Conservation (phyloP, 1,284 basidiomycete genomes). For the Puccinia sorghi region DNA sequence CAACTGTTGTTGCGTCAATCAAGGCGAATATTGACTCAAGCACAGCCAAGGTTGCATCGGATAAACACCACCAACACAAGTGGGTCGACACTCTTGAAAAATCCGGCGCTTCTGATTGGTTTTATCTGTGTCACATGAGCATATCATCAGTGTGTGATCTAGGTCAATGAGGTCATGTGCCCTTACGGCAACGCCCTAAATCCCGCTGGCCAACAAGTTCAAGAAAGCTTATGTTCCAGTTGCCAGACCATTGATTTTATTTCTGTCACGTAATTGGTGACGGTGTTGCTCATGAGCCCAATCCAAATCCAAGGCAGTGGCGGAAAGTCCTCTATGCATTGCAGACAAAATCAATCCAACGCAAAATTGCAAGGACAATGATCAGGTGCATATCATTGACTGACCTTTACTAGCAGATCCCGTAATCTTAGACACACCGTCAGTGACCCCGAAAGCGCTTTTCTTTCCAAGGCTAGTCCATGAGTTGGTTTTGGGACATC, state of each 20-base stretch:
- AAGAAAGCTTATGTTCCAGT: conserved; percentile 93
- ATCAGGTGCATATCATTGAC: conserved; percentile 26
- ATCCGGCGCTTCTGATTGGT: conserved; percentile 95
- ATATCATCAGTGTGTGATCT: background rate
- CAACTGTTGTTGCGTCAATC: no score
- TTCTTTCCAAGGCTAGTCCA: conserved; percentile 97
- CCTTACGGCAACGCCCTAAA: conserved; percentile 88
- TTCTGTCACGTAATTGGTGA: conserved; percentile 45
- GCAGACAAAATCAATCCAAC: background rate
- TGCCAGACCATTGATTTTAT: conserved; percentile 59
- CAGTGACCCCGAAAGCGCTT: conserved; percentile 93
- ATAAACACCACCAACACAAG: no score
- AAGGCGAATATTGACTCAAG: no score
- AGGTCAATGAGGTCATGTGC: conserved; percentile 11
- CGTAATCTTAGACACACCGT: conserved; percentile 95
- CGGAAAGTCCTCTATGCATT: conserved; percentile 34
- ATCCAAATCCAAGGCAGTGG: conserved; percentile 45
- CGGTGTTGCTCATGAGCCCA: conserved; percentile 49
- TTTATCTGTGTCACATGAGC: conserved; percentile 66
- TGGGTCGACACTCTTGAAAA: conserved; percentile 74
- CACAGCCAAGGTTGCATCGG: no score
- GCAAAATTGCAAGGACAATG: background rate
- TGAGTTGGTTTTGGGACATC: conserved; percentile 77
- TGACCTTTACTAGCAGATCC: conserved; percentile 92
- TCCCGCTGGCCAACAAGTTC: conserved; percentile 87